phyloP scores from a whole-genome alignment of 1,284 basidiomycete genomes.

The Dichomitus squalens region DNA sequence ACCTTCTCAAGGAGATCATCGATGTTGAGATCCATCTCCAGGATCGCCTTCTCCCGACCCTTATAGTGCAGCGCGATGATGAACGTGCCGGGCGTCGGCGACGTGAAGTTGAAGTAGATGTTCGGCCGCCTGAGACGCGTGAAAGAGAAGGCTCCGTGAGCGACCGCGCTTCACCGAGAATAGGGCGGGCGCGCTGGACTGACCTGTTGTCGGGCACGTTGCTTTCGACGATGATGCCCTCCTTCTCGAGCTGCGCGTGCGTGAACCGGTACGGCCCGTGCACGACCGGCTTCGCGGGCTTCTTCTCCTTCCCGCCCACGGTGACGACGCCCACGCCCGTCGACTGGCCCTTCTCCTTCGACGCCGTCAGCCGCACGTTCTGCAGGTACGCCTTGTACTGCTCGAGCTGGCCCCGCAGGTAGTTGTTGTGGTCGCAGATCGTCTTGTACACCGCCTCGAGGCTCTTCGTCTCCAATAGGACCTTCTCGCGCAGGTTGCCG shows the following conservation, averaged over 20 bases:
- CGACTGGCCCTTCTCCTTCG: slow-evolving; percentile 82
- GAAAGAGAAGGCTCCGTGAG: background rate
- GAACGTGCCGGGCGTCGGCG: slow-evolving; percentile 97
- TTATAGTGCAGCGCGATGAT: slow-evolving; percentile 99
- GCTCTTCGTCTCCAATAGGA: slow-evolving; percentile 88
- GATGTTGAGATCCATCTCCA: slow-evolving; percentile 99
- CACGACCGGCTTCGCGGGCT: slow-evolving; percentile 81
- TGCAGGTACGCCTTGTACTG: slow-evolving; percentile 99
- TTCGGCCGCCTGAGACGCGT: slow-evolving; percentile 75
- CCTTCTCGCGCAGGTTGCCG: slow-evolving; percentile 96
- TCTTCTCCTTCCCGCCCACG: slow-evolving; percentile 97
- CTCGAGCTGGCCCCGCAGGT: slow-evolving; percentile 93
- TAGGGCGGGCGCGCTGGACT: slow-evolving; percentile 32
- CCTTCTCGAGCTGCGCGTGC: slow-evolving; percentile 97
- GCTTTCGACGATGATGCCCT: slow-evolving; percentile 98
- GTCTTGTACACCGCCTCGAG: slow-evolving; percentile 98
- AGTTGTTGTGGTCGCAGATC: slow-evolving; percentile 98
- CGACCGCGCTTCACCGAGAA: background rate
- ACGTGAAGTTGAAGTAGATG: slow-evolving; percentile 98
- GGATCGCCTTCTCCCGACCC: slow-evolving; percentile 97
- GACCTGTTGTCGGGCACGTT: slow-evolving; percentile 98
- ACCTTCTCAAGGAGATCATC: slow-evolving; percentile 98
- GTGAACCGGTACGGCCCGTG: slow-evolving; percentile 97
- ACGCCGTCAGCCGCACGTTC: slow-evolving; percentile 91
- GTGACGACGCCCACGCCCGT: slow-evolving; percentile 94